phyloP scores from a whole-genome alignment of 2,329 filamentous ascomycete species.

The Calonectria multiphialidica region DNA sequence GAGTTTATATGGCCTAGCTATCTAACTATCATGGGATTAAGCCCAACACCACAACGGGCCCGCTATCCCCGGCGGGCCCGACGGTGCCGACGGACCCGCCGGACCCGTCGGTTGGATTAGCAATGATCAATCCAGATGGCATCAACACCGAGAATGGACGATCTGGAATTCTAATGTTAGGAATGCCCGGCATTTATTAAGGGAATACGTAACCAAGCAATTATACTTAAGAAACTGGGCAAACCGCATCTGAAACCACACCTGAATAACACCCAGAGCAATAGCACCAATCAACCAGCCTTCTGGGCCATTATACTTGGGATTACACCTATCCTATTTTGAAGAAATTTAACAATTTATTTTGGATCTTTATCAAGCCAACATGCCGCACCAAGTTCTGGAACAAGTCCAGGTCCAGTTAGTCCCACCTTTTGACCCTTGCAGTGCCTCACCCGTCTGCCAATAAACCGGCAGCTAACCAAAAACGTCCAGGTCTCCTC shows the following conservation, averaged over 20 bases:
- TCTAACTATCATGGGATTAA: neutral
- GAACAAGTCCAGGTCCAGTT: neutral
- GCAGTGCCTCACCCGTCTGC: neutral
- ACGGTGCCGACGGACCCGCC: neutral
- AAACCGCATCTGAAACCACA: neutral
- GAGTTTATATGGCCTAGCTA: neutral
- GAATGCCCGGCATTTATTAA: neutral
- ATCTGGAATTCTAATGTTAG: neutral
- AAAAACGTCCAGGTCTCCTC: neutral
- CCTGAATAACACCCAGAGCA: neutral
- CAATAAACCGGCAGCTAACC: neutral
- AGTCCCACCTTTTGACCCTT: neutral
- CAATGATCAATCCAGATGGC: neutral
- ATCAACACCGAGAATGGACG: neutral
- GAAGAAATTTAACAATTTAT: neutral
- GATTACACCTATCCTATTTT: neutral
- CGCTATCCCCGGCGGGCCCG: neutral
- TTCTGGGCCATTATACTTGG: neutral
- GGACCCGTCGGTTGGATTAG: neutral
- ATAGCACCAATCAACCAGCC: neutral
- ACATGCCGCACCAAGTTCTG: neutral
- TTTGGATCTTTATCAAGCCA: neutral
- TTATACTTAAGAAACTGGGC: neutral
- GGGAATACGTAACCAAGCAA: neutral
- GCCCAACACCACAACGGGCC: neutral